Evolutionary conservation across 228 moss, liverwort and hornwort species (phyloP), one percentile per base, ranked within the genome.

Genomic region (Sphagnum magellanicum): DNA sequence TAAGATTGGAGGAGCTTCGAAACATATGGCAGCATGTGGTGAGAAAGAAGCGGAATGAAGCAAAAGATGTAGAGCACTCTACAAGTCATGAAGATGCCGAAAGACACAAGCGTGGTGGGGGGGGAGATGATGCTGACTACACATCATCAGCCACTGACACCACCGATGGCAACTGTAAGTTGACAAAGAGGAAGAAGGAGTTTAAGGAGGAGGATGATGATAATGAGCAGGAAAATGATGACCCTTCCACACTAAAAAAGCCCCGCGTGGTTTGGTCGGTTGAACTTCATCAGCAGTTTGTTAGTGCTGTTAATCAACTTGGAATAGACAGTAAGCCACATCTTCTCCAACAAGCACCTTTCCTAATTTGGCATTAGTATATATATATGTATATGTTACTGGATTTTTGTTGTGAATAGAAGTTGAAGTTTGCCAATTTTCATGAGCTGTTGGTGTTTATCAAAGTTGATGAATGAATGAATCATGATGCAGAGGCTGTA

Each of bases 21-120:
- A 98, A 98, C 70, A 98, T 98, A 66, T 98, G 98, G 98, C 98
- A 98, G 70, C 98, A 98, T 60, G 98, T 98, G n/a, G 74, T 98
- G 15, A 84, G 88, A 82, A 70, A 87, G 79, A 73, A 85, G 72
- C 71, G 89, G 70, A 75, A 82, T 63, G 81, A 87, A 5, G 59
- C 72, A 49, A 87, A 81, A 66, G 68, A 83, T 7, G 74, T 72
- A 49, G 68, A 64, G 53, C 76, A 80, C 13, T 74, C 87, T 49
- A 87, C 76, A 70, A 87, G 87, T 68, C 60, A 76, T 52, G 87
- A 87, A 12, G 87, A 87, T 68, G 80, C 80, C 57, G 84, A 80
- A 46, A 78, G 87, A 53, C 80, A 76, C 72, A 87, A 78, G 70
- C 87, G 87, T 72, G 74, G 61, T 63, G 86, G 67, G 47, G 86